Evolutionary conservation across 2,329 filamentous ascomycete genomes (phyloP).

Genomic region (Drechslerella dactyloides): DNA sequence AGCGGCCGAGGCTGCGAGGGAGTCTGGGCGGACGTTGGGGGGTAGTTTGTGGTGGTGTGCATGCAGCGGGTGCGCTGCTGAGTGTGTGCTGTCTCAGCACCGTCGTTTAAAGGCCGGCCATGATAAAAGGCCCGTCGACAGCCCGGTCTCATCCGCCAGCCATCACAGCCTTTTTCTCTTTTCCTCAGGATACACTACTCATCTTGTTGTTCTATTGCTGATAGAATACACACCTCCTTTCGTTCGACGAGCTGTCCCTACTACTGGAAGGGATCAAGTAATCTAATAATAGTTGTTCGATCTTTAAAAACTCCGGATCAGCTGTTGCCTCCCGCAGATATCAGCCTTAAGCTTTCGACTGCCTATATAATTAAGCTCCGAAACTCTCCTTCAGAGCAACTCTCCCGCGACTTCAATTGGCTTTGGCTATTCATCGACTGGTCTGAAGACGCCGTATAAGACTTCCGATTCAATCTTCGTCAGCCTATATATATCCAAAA

Average conservation of each 20-base stretch:
- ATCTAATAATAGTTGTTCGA: not conserved
- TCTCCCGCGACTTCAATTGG: slow-evolving; percentile 11
- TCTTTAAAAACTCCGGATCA: slow-evolving; percentile 2
- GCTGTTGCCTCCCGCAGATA: slow-evolving; percentile 16
- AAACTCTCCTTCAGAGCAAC: slow-evolving; percentile 14
- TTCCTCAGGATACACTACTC: slow-evolving; percentile 14
- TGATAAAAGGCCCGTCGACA: slow-evolving; percentile 46
- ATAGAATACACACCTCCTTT: not conserved
- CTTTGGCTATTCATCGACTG: slow-evolving; percentile 2
- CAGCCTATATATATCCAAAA: slow-evolving; percentile 28
- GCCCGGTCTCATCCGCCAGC: slow-evolving; percentile 45
- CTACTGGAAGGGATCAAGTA: slow-evolving; percentile 18
- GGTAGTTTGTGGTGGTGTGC: not conserved
- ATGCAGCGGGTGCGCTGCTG: not conserved
- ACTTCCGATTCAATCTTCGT: slow-evolving; percentile 6
- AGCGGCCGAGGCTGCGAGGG: slow-evolving; percentile 2
- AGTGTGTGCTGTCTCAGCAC: not conserved
- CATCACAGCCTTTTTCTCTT: slow-evolving; percentile 32
- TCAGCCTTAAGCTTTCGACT: slow-evolving; percentile 30
- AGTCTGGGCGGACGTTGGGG: not conserved
- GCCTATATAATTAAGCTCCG: slow-evolving; percentile 26
- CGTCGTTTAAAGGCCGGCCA: not conserved
- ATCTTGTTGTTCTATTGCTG: not conserved
- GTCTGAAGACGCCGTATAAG: too few species aligned
- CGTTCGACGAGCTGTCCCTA: not conserved